These are phyloP conservation scores for Persicaria maculosa DNA, from an alignment of 148 eudicot genomes.

Conservation along the genomic window DNA sequence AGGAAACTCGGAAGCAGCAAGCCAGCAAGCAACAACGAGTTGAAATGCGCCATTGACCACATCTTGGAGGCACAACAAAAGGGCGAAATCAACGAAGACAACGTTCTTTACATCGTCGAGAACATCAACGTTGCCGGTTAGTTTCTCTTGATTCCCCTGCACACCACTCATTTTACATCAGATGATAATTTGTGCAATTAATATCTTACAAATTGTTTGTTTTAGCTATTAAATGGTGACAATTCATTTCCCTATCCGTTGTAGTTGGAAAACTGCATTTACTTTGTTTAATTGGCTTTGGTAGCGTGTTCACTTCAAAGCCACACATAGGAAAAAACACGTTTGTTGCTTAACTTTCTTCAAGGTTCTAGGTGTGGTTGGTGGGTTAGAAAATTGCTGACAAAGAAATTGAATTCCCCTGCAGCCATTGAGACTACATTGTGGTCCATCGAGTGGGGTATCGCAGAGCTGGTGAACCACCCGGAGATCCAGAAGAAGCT, in stretches of 20 bases:
- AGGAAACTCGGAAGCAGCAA: conserved; percentile 33
- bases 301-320: conserved; percentile 2
- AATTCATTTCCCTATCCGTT: not conserved
- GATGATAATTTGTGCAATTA: no score
- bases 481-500: conserved; percentile 50
- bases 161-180: no score
- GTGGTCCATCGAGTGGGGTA: conserved; percentile 78
- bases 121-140: conserved; percentile 56
- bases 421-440: conserved; percentile 75
- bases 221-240: not conserved
- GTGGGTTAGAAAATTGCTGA: not conserved
- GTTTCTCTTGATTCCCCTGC: not conserved
- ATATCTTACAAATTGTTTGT: no score
- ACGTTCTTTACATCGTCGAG: conserved; percentile 72
- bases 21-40: conserved; percentile 27
- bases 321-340: not conserved
- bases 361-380: not conserved
- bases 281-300: not conserved
- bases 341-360: not conserved
- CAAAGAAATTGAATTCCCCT: not conserved
- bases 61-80: conserved; percentile 51
- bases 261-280: not conserved
- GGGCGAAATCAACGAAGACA: conserved; percentile 64
- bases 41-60: conserved; percentile 71
- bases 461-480: conserved; percentile 68